Conservation (phyloP, 176 grass and related monocot genomes). For the Cenchrus fungigraminus region DNA sequence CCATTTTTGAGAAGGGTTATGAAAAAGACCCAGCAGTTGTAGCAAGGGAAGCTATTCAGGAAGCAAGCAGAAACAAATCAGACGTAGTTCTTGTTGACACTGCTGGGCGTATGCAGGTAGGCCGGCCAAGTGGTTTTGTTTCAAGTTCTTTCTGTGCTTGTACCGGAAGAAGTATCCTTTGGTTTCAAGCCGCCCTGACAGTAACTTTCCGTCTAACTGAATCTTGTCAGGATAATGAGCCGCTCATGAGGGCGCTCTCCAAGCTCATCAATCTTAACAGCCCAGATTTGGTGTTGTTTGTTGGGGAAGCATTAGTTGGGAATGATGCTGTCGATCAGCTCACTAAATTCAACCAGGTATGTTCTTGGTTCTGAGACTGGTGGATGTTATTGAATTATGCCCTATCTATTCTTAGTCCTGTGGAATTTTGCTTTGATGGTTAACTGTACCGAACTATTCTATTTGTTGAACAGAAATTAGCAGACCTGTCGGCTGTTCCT, state of each 20-base stretch:
- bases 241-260: conserved; percentile 95
- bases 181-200: background rate
- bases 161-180: background rate
- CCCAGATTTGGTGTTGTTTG: conserved; percentile 89
- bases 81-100: conserved; percentile 95
- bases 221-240: conserved; percentile 81
- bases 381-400: background rate
- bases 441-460: background rate
- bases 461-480: conserved; percentile 73
- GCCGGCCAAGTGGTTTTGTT: conserved; percentile 11
- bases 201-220: conserved; percentile 11
- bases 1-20: conserved; percentile 97
- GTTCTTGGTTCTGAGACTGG: background rate
- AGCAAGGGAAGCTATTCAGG: conserved; percentile 92
- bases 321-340: conserved; percentile 97
- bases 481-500: conserved; percentile 75
- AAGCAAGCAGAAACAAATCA: conserved; percentile 77
- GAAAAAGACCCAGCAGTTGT: conserved; percentile 95
- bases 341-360: conserved; percentile 91
- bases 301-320: conserved; percentile 94
- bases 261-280: conserved; percentile 96
- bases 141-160: background rate
- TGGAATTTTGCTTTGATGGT: background rate
- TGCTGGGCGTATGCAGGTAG: conserved; percentile 91
- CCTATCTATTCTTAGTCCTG: background rate